These are phyloP conservation scores for Strombidium stylifer DNA, from an alignment of 73 alveolate species.

Conservation along the genomic window DNA sequence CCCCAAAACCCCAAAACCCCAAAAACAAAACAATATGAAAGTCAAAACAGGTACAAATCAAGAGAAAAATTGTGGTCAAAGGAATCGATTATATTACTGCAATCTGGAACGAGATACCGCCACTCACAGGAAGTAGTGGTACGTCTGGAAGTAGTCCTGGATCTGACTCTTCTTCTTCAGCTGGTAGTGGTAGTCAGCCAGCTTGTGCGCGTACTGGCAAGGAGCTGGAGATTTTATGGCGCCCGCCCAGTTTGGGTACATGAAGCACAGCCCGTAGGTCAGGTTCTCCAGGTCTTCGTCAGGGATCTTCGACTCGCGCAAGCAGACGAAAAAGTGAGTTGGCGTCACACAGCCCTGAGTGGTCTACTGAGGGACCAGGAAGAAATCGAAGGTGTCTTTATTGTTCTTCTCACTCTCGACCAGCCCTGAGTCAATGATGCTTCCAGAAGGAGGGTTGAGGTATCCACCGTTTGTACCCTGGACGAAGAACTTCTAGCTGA, in stretches of 20 bases:
- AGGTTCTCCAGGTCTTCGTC: conserved; percentile 39
- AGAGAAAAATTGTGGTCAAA: no score
- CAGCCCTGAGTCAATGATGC: conserved; percentile 40
- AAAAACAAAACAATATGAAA: no score
- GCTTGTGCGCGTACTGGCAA: conserved; percentile 45
- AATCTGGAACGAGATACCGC: no score
- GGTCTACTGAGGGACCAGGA: conserved; percentile 40
- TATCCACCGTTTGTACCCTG: conserved; percentile 3
- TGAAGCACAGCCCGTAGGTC: conserved; percentile 52
- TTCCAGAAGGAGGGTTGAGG: conserved; percentile 51
- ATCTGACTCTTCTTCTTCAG: no score
- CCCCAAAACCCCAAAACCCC: no score
- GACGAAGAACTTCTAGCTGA: conserved; percentile 61
- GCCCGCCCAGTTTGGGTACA: conserved; percentile 50
- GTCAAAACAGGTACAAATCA: no score
- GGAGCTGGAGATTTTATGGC: conserved; percentile 64
- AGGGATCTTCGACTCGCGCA: conserved; percentile 3
- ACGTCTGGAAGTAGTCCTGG: no score
- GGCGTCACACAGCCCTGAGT: conserved; percentile 54
- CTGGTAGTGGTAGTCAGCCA: conserved; percentile 33
- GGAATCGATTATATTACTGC: no score
- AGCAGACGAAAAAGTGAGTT: conserved; percentile 37
- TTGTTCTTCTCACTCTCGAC: conserved; percentile 25
- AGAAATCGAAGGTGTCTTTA: conserved; percentile 41
- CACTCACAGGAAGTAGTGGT: no score